A percentile compares a stretch with the other conserved stretches of the same genome.
Evolutionary conservation across 345 rosid species (phyloP).

Genomic region (Eucalyptus paniculata): DNA sequence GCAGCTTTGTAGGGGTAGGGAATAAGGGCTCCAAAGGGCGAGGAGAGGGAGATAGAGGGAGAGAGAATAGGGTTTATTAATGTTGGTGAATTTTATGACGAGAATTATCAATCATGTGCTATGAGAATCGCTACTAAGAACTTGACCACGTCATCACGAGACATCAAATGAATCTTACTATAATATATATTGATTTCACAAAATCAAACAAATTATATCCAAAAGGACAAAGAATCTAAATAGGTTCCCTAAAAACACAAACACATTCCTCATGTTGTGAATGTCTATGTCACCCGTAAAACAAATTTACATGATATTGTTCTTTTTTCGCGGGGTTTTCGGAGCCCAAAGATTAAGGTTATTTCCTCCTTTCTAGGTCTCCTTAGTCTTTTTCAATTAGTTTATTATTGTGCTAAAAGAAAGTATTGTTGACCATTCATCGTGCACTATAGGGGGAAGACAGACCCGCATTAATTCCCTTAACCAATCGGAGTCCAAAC

Average conservation of each 20-base stretch:
- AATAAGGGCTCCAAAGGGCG: neutral
- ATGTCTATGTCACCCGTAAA: neutral
- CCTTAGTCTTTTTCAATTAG: neutral
- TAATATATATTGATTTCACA: neutral
- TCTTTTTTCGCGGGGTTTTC: neutral
- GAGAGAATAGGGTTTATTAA: neutral
- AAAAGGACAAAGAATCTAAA: neutral
- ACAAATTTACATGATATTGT: neutral
- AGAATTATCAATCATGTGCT: neutral
- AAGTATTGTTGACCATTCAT: neutral
- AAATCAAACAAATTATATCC: neutral
- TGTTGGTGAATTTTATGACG: neutral
- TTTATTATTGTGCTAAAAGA: neutral
- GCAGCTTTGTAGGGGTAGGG: neutral
- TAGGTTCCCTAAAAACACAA: neutral
- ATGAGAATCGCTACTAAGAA: neutral
- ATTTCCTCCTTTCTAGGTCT: neutral
- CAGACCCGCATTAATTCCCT: neutral
- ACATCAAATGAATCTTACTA: neutral
- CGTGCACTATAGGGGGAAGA: neutral
- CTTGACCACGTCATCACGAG: neutral
- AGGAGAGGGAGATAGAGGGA: neutral
- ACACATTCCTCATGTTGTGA: neutral
- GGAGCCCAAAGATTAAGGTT: neutral
- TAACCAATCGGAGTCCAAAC: neutral